Evolutionary conservation across 2,329 filamentous ascomycete genomes (phyloP).

Genomic region (Calcarisporium arbuscula): DNA sequence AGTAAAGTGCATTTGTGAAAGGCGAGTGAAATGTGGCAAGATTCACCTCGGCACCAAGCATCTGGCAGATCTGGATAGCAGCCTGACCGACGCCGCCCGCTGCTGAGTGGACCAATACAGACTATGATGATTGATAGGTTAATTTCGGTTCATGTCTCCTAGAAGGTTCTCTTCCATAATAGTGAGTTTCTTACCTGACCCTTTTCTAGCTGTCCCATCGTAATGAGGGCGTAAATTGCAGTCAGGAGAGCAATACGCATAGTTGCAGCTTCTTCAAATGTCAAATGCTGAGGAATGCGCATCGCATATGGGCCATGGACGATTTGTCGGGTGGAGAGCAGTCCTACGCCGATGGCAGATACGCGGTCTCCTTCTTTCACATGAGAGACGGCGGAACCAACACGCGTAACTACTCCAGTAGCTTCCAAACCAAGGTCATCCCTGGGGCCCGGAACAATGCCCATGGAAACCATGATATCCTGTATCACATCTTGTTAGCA

Average conservation of each 20-base stretch:
- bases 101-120: constrained; percentile 28
- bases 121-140: too few species aligned
- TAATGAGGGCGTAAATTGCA: constrained; percentile 16
- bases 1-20: not conserved
- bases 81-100: constrained; percentile 27
- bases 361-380: constrained; percentile 29
- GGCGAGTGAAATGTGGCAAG: too few species aligned
- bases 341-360: constrained; percentile 5
- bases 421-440: constrained; percentile 22
- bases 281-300: constrained; percentile 21
- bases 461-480: constrained; percentile 10
- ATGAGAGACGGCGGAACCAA: constrained; percentile 8
- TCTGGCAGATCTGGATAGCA: constrained; percentile 22
- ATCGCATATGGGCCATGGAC: constrained; percentile 4
- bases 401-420: constrained; percentile 15
- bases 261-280: constrained; percentile 21
- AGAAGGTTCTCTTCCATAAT: too few species aligned
- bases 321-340: constrained; percentile 2
- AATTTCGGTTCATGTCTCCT: too few species aligned
- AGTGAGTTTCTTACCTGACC: constrained; percentile 16
- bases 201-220: constrained; percentile 13
- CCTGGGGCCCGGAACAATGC: constrained; percentile 3
- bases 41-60: constrained; percentile 27
- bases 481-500: too few species aligned
- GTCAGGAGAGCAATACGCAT: constrained; percentile 24